Evolutionary conservation across 306 rosid species (phyloP), one percentile per base, ranked within the genome.

Genomic region (Glycyrrhiza uralensis): DNA sequence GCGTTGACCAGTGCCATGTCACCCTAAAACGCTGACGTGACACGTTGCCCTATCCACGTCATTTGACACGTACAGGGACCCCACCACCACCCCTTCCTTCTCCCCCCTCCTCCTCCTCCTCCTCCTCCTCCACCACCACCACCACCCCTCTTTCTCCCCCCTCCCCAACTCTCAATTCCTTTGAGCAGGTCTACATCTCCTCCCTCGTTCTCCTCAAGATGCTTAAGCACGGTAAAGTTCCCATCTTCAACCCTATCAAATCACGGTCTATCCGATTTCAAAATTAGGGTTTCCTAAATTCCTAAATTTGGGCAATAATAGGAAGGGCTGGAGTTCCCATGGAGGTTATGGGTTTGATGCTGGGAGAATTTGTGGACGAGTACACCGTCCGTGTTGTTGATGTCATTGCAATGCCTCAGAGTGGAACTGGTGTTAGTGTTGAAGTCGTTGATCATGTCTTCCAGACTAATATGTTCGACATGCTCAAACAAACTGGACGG

Each of bases 281-380:
- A n/a, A 80, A 26, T 69, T 80, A 75, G 84, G 77, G 64, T 80
- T 80, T 68, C 30, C 6, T 30, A 10, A 35, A 32, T 32, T 36
- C 4, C n/a, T n/a, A n/a, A n/a, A n/a, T n/a, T n/a, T n/a, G n/a
- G n/a, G n/a, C n/a, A 10, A 6, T 63, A 0, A 18, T 69, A 93
- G 98, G 98, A 18, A 86, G 98, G 47, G 98, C 97, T 19, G 98
- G 98, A 30, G 98, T 93, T 52, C 98, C 98, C 5, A 93, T 93
- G 98, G 98, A 93, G 55, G 97, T 93, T 46, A 93, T 93, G 98
- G 98, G 98, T 12, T 79, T 93, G 91, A 91, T 93, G 98, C 74
- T 93, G 14, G 98, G 98, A 32, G 97, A 93, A 33, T 93, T 93
- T 61, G 94, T 91, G 24, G 98, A 93, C 32, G 97, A 89, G 69